A percentile compares a stretch with the other conserved stretches of the same genome.
These are phyloP conservation scores for Kernera saxatilis DNA, from an alignment of 345 rosid species.

Conservation along the genomic window DNA sequence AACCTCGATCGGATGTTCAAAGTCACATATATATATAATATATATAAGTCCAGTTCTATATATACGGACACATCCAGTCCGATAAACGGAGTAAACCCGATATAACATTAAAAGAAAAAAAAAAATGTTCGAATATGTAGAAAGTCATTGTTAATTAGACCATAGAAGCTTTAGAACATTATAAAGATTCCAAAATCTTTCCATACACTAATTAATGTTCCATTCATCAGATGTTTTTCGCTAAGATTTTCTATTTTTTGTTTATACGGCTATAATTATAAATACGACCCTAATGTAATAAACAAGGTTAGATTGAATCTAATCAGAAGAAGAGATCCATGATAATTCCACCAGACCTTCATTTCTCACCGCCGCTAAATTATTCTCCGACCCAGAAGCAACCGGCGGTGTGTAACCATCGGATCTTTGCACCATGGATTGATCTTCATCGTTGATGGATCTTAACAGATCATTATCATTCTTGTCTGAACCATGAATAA, in stretches of 20 bases:
- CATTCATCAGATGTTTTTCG: neutral
- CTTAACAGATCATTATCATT: slow-evolving; percentile 32
- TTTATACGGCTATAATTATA: neutral
- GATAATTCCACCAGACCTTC: slow-evolving; percentile 60
- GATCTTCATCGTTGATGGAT: slow-evolving; percentile 34
- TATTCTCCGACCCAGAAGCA: slow-evolving; percentile 39
- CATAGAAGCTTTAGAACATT: slow-evolving; percentile 7
- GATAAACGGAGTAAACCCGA: neutral
- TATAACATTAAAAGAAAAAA: neutral
- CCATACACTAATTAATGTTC: slow-evolving; percentile 3
- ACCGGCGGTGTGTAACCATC: slow-evolving; percentile 14
- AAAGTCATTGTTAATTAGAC: slow-evolving; percentile 7
- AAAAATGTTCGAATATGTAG: slow-evolving; percentile 11
- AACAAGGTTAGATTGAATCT: slow-evolving; percentile 7
- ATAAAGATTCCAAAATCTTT: slow-evolving; percentile 9
- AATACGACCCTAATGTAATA: slow-evolving; percentile 6
- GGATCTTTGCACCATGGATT: slow-evolving; percentile 33
- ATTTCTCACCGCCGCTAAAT: slow-evolving; percentile 31
- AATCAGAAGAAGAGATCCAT: slow-evolving; percentile 81
- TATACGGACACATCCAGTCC: neutral
- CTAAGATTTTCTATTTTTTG: neutral
- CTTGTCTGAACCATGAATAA: slow-evolving; percentile 10
- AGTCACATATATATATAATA: neutral
- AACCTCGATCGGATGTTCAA: neutral
- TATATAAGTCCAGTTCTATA: neutral